Evolutionary conservation across 768 basidiomycete genomes (phyloP).

Genomic region (Leccinum incarnatum): DNA sequence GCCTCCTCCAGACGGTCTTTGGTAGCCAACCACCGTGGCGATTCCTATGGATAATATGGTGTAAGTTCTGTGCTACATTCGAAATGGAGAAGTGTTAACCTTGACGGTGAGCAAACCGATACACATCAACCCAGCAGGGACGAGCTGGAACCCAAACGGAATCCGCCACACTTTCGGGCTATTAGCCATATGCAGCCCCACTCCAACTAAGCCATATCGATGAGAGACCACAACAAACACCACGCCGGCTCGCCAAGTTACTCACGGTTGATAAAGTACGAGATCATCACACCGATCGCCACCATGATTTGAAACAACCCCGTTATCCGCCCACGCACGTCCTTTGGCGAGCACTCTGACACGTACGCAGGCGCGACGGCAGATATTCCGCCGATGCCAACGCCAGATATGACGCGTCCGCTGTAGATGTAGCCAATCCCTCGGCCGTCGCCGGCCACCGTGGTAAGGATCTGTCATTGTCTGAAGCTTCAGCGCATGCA

Average conservation of each 20-base stretch:
- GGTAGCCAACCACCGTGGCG: conserved; percentile 73
- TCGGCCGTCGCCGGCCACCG: conserved; percentile 52
- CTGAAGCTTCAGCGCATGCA: background rate
- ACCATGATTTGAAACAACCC: conserved; percentile 87
- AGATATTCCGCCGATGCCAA: conserved; percentile 81
- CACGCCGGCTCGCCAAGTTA: conserved; percentile 1
- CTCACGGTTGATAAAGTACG: conserved; percentile 78
- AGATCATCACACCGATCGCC: conserved; percentile 81
- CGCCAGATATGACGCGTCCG: conserved; percentile 75
- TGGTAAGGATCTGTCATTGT: conserved; percentile 58
- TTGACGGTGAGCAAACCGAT: conserved; percentile 67
- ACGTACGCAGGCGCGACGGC: conserved; percentile 86
- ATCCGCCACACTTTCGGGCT: conserved; percentile 62
- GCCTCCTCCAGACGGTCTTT: conserved; percentile 56
- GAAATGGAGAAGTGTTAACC: conserved; percentile 24
- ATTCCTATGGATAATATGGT: conserved; percentile 45
- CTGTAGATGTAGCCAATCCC: conserved; percentile 72
- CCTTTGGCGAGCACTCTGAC: conserved; percentile 83
- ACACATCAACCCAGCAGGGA: conserved; percentile 70
- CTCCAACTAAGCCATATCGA: conserved; percentile 44
- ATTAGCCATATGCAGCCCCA: conserved; percentile 49
- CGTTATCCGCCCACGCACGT: conserved; percentile 82
- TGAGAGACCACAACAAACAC: conserved; percentile 1
- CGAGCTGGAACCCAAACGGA: conserved; percentile 72
- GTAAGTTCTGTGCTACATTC: conserved; percentile 11